Evolutionary conservation across 2,329 filamentous ascomycete genomes (phyloP), one percentile per base, ranked within the genome.

Genomic region (Pseudocercospora vitis): DNA sequence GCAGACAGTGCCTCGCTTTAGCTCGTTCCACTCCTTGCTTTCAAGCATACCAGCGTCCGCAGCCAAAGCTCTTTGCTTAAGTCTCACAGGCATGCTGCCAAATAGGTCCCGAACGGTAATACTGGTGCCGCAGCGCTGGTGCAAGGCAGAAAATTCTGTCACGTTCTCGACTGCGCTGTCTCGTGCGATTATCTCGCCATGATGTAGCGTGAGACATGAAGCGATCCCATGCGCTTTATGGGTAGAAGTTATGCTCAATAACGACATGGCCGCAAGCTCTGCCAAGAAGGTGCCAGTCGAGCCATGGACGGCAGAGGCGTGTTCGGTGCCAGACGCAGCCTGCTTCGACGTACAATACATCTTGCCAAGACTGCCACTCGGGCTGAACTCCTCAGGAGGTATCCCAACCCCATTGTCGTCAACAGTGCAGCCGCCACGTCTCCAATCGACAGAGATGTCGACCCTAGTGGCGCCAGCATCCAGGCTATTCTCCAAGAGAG

Each of bases 381-480:
- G 75, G n/a, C 67, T 66, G 63, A 97, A 96, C 61, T 96, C 91
- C 1, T 70, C 65, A 1, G 87, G 82, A 1, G 76, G 68, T 40
- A 99, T 95, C 0, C 94, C 94, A 12, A 76, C 52, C 1, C 94
- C 94, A 71, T 97, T 81, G 68, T 99, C 94, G 65, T 95, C 88
- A 4, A 96, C 81, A 0, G 79, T 78, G 70, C 91, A 96, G 61
- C 81, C 83, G 4, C 91, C 92, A 19, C 86, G 84, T 49, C 73
- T 70, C 67, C 89, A 90, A 71, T 96, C 88, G 18, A 96, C 76
- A 1, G 78, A 80, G 50, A 95, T 76, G 49, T 81, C 81, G 57
- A 96, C 73, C 51, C 79, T 87, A 28, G 77, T 79, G 12, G 91
- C 86, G 40, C 76, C 74, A 3, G 91, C 89, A 74, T 99, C 94